Percentiles rank a stretch among this genome's conserved stretches.
These are phyloP conservation scores for Plasmodium coatneyi DNA, from an alignment of 169 alveolate genomes.

Conservation along the genomic window DNA sequence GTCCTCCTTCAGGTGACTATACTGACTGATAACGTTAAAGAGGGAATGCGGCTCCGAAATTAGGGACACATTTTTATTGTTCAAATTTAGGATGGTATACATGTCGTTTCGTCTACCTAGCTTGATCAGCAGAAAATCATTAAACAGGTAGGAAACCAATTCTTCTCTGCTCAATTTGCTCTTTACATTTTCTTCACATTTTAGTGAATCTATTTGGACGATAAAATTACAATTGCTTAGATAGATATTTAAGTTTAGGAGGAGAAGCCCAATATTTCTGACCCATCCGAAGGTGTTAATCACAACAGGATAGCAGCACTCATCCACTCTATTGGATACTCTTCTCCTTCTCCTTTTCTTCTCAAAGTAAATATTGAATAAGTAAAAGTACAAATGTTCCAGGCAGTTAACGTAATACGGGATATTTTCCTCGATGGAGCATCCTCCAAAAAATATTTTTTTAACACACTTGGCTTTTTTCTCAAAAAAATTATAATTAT, in stretches of 20 bases:
- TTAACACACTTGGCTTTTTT: conserved; percentile 49
- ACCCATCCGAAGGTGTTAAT: conserved; percentile 71
- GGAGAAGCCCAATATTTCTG: conserved; percentile 38
- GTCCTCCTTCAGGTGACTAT: conserved; percentile 30
- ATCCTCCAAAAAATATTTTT: conserved; percentile 58
- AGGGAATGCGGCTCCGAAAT: conserved; percentile 32
- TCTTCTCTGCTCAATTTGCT: not conserved
- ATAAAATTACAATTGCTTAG: conserved; percentile 42
- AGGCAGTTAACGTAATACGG: conserved; percentile 16
- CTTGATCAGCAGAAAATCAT: conserved; percentile 31
- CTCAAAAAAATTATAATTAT: conserved; percentile 56
- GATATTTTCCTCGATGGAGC: conserved; percentile 35
- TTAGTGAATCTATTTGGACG: conserved; percentile 60
- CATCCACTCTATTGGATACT: not conserved
- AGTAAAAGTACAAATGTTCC: conserved; percentile 22
- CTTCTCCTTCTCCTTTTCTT: not conserved
- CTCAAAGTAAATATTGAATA: conserved; percentile 27
- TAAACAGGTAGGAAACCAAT: conserved; percentile 33
- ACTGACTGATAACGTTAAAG: conserved; percentile 43
- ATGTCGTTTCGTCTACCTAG: not conserved
- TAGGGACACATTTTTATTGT: conserved; percentile 22
- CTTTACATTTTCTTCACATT: conserved; percentile 15
- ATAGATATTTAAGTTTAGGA: conserved; percentile 40
- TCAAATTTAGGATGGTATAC: conserved; percentile 41
- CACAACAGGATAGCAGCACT: conserved; percentile 16